Evolutionary conservation across 2,329 filamentous ascomycete genomes (phyloP).

Genomic region (Colletotrichum spaethianum): DNA sequence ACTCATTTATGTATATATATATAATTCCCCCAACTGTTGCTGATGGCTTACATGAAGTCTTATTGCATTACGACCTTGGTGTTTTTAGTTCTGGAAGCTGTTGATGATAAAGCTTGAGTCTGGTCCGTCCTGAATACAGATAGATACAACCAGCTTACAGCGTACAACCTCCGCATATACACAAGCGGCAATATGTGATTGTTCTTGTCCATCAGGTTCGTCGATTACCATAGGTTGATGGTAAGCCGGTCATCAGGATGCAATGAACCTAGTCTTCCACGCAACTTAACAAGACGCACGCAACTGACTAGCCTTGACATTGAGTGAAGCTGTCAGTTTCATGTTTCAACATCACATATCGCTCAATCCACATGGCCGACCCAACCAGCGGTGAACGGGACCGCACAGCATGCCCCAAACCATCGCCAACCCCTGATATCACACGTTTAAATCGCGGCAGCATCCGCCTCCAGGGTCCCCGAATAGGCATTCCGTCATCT

Average conservation of each 20-base stretch:
- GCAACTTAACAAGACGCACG: neutral
- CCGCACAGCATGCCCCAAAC: neutral
- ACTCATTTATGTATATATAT: neutral
- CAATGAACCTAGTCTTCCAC: neutral
- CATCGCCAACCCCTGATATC: constrained; percentile 6
- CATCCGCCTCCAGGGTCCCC: constrained; percentile 29
- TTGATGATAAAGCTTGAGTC: no score
- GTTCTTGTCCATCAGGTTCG: neutral
- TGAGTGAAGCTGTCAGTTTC: neutral
- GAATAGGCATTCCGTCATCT: constrained; percentile 35
- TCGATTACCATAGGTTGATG: neutral
- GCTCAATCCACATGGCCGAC: neutral
- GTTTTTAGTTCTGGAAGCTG: neutral
- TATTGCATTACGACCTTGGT: no score
- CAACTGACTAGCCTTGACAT: neutral
- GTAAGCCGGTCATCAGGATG: neutral
- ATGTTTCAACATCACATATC: neutral
- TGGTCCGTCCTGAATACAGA: neutral
- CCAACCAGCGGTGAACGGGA: neutral
- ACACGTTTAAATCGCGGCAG: constrained; percentile 26
- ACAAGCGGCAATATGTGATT: neutral
- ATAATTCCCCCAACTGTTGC: no score
- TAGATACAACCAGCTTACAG: neutral
- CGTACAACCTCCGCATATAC: no score
- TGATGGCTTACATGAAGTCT: no score